These are phyloP conservation scores for Scenedesmus sp. DNA, from an alignment of 163 green algal species.

Conservation along the genomic window DNA sequence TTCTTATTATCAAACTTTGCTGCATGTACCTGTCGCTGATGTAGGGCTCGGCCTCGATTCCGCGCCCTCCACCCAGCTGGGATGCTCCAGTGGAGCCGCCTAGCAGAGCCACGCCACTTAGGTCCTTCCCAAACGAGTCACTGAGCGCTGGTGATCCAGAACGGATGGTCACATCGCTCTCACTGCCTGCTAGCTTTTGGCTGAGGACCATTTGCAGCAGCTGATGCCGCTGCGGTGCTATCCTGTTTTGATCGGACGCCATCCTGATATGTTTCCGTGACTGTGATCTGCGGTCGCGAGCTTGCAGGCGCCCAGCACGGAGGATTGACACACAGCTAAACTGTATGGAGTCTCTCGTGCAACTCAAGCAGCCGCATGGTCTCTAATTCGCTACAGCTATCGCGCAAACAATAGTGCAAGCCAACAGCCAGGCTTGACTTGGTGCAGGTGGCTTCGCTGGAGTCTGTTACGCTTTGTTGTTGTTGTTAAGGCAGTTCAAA, in stretches of 20 bases:
- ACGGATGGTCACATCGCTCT: conserved; percentile 18
- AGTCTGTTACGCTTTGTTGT: conserved; percentile 12
- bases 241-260: neutral
- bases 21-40: neutral
- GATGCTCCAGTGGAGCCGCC: neutral
- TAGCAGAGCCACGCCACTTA: conserved; percentile 13
- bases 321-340: conserved; percentile 3
- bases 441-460: neutral
- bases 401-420: neutral
- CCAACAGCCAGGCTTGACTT: neutral
- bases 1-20: neutral
- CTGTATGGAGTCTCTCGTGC: neutral
- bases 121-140: neutral
- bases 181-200: conserved; percentile 22
- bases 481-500: neutral
- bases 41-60: neutral
- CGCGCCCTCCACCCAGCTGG: neutral
- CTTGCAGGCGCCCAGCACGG: conserved; percentile 2
- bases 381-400: neutral
- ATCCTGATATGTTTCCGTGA: neutral
- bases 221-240: conserved; percentile 13
- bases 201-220: conserved; percentile 30
- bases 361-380: neutral
- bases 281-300: neutral
- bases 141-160: conserved; percentile 6